Evolutionary conservation across 2,329 filamentous ascomycete genomes (phyloP).

Genomic region (Alternaria alternata): DNA sequence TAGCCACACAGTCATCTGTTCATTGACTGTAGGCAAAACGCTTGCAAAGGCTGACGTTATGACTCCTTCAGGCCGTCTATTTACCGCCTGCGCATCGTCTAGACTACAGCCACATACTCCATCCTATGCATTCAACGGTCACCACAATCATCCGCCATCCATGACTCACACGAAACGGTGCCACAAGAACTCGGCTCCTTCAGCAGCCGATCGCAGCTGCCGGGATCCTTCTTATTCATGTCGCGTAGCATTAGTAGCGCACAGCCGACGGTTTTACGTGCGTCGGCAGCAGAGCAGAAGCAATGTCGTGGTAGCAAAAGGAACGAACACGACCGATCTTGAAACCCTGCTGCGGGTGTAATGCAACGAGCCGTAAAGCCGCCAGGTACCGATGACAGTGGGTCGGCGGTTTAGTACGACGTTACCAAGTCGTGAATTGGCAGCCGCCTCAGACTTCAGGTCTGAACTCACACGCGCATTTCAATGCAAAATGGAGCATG

Average conservation of each 20-base stretch:
- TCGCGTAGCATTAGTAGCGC: conserved; percentile 25
- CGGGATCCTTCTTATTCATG: conserved; percentile 15
- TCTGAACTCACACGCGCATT: neutral
- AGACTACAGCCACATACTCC: neutral
- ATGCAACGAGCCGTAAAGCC: conserved; percentile 24
- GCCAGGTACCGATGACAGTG: conserved; percentile 24
- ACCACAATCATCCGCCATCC: neutral
- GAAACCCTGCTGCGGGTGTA: conserved; percentile 19
- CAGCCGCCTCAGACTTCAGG: neutral
- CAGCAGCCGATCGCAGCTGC: conserved; percentile 14
- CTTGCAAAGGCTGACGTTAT: neutral
- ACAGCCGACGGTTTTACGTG: conserved; percentile 17
- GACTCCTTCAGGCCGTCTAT: neutral
- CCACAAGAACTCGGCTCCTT: conserved; percentile 15
- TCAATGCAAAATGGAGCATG: conserved; percentile 1
- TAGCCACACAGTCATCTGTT: neutral
- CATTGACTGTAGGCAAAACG: neutral
- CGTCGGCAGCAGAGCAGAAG: conserved; percentile 24
- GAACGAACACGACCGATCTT: conserved; percentile 23
- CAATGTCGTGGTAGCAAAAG: conserved; percentile 17
- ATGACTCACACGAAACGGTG: conserved; percentile 15
- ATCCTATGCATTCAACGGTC: neutral
- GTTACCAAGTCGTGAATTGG: neutral
- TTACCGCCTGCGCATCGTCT: neutral
- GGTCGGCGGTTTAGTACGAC: conserved; percentile 14